These are phyloP conservation scores for Quercus lobata DNA, from an alignment of 331 rosid genomes.

Conservation along the genomic window DNA sequence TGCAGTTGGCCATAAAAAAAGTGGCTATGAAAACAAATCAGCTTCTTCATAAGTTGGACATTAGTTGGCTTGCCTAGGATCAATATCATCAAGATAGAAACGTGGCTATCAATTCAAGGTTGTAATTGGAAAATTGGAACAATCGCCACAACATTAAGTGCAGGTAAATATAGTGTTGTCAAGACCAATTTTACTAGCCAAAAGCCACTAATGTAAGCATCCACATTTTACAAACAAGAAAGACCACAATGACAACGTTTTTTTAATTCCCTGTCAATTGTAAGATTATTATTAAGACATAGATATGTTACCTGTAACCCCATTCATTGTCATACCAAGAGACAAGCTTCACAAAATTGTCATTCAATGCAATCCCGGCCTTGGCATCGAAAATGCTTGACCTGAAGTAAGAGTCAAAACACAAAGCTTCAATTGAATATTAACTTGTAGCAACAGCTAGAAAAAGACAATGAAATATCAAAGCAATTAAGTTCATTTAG, in stretches of 20 bases:
- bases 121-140: too few species aligned
- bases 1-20: too few species aligned
- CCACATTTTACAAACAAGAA: not conserved
- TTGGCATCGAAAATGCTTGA: slow-evolving; percentile 78
- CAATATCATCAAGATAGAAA: too few species aligned
- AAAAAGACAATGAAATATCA: not conserved
- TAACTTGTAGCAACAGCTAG: not conserved
- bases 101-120: too few species aligned
- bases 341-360: slow-evolving; percentile 68
- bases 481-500: not conserved
- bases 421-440: slow-evolving; percentile 1
- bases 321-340: slow-evolving; percentile 81
- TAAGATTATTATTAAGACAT: not conserved
- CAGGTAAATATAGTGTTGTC: too few species aligned
- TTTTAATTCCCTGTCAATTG: not conserved
- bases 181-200: not conserved
- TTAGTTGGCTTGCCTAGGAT: too few species aligned
- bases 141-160: too few species aligned
- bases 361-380: slow-evolving; percentile 73
- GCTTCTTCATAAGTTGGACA: too few species aligned
- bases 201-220: not conserved
- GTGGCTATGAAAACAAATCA: too few species aligned
- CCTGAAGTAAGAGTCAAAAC: slow-evolving; percentile 29
- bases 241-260: not conserved
- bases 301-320: slow-evolving; percentile 61